A percentile compares a stretch with the other conserved stretches of the same genome.
Conservation (phyloP, 2,329 filamentous ascomycete species). For the Zymoseptoria pseudotritici region DNA sequence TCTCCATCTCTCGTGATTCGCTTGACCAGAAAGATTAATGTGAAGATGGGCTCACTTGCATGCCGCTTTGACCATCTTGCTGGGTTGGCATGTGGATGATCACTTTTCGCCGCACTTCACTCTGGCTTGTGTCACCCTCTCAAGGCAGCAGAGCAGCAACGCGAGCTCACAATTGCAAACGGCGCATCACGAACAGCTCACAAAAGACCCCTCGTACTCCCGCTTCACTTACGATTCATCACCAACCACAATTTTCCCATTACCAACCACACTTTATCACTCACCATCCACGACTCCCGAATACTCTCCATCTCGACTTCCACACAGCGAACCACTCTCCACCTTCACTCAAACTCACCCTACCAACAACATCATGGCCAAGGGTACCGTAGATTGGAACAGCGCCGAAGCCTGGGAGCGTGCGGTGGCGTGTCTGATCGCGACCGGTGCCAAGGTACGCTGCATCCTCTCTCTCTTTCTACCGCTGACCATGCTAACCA, state of each 20-base stretch:
- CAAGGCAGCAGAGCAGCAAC: conserved; percentile 4
- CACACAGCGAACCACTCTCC: not conserved
- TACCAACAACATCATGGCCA: conserved; percentile 7
- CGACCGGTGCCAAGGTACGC: conserved; percentile 29
- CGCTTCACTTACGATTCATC: not conserved
- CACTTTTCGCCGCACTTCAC: not conserved
- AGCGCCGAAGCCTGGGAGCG: conserved; percentile 31
- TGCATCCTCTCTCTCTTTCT: not conserved
- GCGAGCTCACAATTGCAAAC: not conserved
- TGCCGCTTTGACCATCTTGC: not conserved
- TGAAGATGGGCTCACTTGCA: not conserved
- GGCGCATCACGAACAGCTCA: not conserved
- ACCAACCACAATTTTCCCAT: not conserved
- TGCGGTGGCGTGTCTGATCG: conserved; percentile 35
- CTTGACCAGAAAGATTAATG: not conserved
- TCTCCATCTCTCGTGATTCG: not conserved
- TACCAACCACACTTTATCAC: not conserved
- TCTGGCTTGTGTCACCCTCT: conserved; percentile 1
- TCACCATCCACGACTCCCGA: too few relatives aligned
- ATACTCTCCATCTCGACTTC: too few relatives aligned
- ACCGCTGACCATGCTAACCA: not conserved
- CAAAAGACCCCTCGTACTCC: not conserved
- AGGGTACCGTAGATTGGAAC: conserved; percentile 31
- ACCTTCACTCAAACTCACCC: not conserved
- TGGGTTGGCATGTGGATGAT: not conserved